Conservation (phyloP, 371 early-diverging fungal genomes). For the Parasitella parasitica region DNA sequence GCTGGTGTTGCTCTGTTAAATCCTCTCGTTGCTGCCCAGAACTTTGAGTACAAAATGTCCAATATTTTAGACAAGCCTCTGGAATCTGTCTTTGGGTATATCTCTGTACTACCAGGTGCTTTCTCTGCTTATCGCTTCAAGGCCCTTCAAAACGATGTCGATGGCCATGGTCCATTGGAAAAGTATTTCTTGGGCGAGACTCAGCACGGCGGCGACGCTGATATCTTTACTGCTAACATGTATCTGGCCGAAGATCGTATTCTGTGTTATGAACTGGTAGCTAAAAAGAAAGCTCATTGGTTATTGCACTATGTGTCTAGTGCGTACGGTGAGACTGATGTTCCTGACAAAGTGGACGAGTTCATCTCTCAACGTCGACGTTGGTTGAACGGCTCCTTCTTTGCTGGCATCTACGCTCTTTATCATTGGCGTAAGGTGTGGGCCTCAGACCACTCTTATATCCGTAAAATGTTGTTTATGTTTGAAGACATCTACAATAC, state of each 20-base stretch:
- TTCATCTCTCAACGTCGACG: slow-evolving; percentile 86
- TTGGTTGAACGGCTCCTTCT: slow-evolving; percentile 86
- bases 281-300: slow-evolving; percentile 73
- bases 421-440: slow-evolving; percentile 58
- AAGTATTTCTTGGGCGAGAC: slow-evolving; percentile 94
- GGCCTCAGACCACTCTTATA: slow-evolving; percentile 60
- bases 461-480: slow-evolving; percentile 65
- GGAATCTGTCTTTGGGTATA: slow-evolving; percentile 94
- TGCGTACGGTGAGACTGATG: slow-evolving; percentile 84
- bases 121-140: slow-evolving; percentile 93
- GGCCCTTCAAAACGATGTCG: slow-evolving; percentile 74
- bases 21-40: slow-evolving; percentile 92
- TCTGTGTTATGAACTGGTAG: slow-evolving; percentile 82
- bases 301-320: slow-evolving; percentile 65
- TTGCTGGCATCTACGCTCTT: slow-evolving; percentile 63
- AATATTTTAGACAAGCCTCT: slow-evolving; percentile 97
- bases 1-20: slow-evolving; percentile 72
- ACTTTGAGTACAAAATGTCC: slow-evolving; percentile 96
- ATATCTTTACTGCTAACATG: slow-evolving; percentile 76
- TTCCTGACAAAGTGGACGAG: slow-evolving; percentile 73
- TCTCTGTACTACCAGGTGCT: slow-evolving; percentile 93
- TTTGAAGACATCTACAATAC: slow-evolving; percentile 67
- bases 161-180: slow-evolving; percentile 75
- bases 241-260: slow-evolving; percentile 86
- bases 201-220: slow-evolving; percentile 72